phyloP scores from a whole-genome alignment of 2,329 filamentous ascomycete species.

The Cladobotryum protrusum region DNA sequence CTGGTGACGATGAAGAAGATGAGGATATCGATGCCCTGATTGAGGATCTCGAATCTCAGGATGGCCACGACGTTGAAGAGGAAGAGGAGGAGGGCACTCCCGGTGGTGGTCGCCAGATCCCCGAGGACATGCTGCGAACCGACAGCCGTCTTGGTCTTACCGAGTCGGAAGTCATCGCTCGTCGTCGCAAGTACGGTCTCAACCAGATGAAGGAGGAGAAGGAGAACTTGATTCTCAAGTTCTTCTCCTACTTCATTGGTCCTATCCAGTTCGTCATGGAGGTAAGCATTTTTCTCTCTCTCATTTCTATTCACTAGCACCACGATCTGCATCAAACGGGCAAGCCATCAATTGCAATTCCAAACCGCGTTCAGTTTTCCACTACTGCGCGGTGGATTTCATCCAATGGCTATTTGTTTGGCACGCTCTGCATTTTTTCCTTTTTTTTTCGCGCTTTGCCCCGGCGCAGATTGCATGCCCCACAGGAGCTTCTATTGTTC shows the following conservation, averaged over 20 bases:
- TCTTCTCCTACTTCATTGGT: conserved; percentile 75
- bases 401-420: conserved; percentile 12
- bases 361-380: background rate
- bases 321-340: background rate
- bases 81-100: conserved; percentile 47
- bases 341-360: background rate
- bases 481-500: conserved; percentile 27
- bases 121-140: conserved; percentile 73
- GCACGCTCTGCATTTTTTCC: conserved; percentile 9
- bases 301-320: background rate
- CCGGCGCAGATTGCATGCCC: conserved; percentile 26
- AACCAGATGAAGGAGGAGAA: conserved; percentile 92
- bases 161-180: conserved; percentile 57
- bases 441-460: conserved; percentile 21
- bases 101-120: conserved; percentile 54
- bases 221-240: conserved; percentile 78
- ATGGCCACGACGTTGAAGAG: conserved; percentile 61
- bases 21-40: conserved; percentile 84
- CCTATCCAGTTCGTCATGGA: conserved; percentile 95
- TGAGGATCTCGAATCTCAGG: conserved; percentile 77
- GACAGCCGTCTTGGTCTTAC: conserved; percentile 68
- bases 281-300: conserved; percentile 41
- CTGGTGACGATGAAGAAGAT: conserved; percentile 62
- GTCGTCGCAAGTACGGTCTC: conserved; percentile 67
- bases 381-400: background rate